Evolutionary conservation across 441 rosid genomes (phyloP), one percentile per base, ranked within the genome.

Genomic region (Adansonia rubrostipa): DNA sequence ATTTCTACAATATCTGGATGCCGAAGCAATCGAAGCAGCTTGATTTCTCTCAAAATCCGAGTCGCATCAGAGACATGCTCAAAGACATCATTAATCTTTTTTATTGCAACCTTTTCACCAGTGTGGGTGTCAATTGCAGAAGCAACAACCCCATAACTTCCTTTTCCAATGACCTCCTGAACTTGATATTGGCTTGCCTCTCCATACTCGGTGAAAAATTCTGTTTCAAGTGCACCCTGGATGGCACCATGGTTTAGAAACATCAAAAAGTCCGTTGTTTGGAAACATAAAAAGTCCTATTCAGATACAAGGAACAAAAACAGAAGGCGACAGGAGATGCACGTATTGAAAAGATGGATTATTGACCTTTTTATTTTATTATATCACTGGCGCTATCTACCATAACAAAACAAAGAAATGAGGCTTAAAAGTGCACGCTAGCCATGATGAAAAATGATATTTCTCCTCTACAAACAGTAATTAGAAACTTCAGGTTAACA

Each of bases 41-140:
- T 96, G 75, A 96, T 90, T 88, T 96, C 99, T 80, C 99, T 88
- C 80, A 94, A 79, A 81, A 94, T 96, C 79, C 98, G 90, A 0
- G 98, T 93, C 4, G 99, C 98, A 80, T 96, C 99, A 78, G 99
- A 96, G 51, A 96, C 98, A 71, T 96, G 98, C 82, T 94, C 99
- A 78, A 96, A 96, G 51, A 94, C 98, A 79, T 96, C 98, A 76
- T 92, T 93, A 4, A 96, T 96, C 88, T 96, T 96, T 89, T 94
- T 97, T 74, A 96, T 93, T 10, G 98, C 99, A 62, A 96, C 97
- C 85, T 74, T 89, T 61, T 96, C 98, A 50, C 97, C 96, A 19
- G 95, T 93, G 67, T 93, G 96, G 1, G 89, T 68, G 77, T 96
- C 99, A 7, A 92, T 66, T 75, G 99, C 99, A 61, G 99, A 94